These are phyloP conservation scores for Xylaria acuta DNA, from an alignment of 495 filamentous ascomycete genomes.

Conservation along the genomic window DNA sequence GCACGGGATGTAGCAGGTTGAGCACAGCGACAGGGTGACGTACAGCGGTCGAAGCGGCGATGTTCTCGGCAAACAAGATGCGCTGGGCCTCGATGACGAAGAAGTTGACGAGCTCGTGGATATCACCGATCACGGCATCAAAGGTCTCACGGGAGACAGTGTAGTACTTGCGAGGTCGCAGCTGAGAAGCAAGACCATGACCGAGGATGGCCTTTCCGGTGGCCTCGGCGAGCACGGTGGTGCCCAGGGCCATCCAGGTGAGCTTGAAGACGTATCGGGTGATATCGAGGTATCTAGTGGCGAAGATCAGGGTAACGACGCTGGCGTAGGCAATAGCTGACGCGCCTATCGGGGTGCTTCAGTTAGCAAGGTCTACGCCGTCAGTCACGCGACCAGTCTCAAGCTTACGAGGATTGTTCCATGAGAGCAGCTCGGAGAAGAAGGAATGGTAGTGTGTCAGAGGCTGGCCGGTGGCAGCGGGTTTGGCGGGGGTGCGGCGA, in stretches of 20 bases:
- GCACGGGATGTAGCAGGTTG: conserved; percentile 7
- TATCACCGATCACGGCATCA: conserved; percentile 78
- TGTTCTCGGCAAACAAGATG: conserved; percentile 92
- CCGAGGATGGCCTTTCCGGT: conserved; percentile 76
- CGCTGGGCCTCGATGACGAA: conserved; percentile 96
- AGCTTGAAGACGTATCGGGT: conserved; percentile 88
- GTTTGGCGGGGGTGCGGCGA: conserved; percentile 69
- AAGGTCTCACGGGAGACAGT: conserved; percentile 85
- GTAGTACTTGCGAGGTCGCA: conserved; percentile 92
- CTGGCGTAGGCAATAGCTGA: conserved; percentile 83
- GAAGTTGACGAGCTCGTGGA: conserved; percentile 95
- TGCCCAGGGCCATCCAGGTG: conserved; percentile 67
- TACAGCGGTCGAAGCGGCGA: conserved; percentile 80
- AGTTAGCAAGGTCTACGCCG: conserved; percentile 48
- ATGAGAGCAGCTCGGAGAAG: conserved; percentile 84
- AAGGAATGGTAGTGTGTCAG: conserved; percentile 96
- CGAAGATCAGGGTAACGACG: conserved; percentile 81
- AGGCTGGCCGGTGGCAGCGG: conserved; percentile 81
- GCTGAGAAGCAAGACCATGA: conserved; percentile 79
- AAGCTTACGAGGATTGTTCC: conserved; percentile 60
- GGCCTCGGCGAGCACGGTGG: conserved; percentile 78
- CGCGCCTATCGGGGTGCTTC: conserved; percentile 60
- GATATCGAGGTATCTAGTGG: conserved; percentile 86
- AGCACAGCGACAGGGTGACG: conserved; percentile 43
- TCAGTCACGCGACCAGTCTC: conserved; percentile 25